These are phyloP conservation scores for Phyllostachys edulis DNA, from an alignment of 176 grass and related monocot genomes.

Conservation along the genomic window DNA sequence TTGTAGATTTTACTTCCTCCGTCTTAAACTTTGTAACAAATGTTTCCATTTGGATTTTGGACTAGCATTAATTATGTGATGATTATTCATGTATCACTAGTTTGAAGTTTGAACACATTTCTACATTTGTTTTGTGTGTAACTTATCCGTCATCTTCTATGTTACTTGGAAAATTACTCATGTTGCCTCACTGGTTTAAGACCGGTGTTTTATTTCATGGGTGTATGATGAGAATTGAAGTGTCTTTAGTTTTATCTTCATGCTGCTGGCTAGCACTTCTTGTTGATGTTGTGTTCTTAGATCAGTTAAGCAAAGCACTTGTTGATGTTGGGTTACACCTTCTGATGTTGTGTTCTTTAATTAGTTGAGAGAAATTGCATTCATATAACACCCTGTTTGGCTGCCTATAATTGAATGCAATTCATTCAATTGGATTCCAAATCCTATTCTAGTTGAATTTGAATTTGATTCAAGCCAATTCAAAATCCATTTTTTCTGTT, in stretches of 20 bases:
- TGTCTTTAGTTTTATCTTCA: background rate
- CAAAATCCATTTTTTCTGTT: no score
- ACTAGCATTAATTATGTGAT: background rate
- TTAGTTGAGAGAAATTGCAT: background rate
- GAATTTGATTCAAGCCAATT: no score
- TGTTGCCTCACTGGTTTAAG: background rate
- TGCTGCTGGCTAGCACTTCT: background rate
- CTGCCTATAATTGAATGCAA: no score
- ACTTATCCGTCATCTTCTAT: conserved; percentile 10
- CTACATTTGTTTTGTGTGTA: background rate
- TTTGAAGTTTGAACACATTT: background rate
- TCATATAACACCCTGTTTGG: background rate
- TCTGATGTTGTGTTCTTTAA: background rate
- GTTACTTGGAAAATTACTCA: background rate
- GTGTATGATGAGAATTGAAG: background rate
- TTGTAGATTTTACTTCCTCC: conserved; percentile 28
- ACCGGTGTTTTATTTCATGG: background rate
- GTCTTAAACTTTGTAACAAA: background rate
- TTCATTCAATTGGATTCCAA: no score
- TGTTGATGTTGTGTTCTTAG: background rate
- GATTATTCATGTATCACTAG: background rate
- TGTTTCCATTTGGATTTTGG: background rate
- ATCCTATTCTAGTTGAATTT: no score
- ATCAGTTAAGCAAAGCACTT: background rate
- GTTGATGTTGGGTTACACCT: background rate